Evolutionary conservation across 2,329 filamentous ascomycete species (phyloP).

Genomic region (Aspergillus quadrilineatus): DNA sequence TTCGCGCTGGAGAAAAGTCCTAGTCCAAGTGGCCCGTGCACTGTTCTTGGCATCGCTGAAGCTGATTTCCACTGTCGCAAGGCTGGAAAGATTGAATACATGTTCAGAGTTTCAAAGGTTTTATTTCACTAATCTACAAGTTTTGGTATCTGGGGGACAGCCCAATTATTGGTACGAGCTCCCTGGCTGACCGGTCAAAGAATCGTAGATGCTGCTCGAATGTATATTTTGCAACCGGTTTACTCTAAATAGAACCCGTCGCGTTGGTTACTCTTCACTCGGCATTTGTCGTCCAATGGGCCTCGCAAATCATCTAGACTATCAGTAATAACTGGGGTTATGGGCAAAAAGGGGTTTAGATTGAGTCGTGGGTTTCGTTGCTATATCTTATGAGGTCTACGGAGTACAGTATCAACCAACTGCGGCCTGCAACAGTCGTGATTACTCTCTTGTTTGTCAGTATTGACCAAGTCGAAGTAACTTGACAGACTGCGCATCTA

Average conservation of each 20-base stretch:
- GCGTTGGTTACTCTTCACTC: not conserved
- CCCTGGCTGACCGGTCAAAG: no score
- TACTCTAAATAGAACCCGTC: not conserved
- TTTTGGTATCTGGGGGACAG: not conserved
- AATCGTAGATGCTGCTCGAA: not conserved
- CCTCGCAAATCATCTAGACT: not conserved
- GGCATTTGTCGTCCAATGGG: not conserved
- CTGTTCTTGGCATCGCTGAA: constrained; percentile 2
- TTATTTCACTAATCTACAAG: no score
- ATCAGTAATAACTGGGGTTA: no score
- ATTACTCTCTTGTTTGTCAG: constrained; percentile 6
- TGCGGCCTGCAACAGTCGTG: not conserved
- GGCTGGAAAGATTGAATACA: not conserved
- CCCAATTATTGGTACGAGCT: not conserved
- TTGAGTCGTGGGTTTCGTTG: no score
- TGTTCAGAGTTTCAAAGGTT: not conserved
- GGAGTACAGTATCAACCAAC: no score
- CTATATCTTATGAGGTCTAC: no score
- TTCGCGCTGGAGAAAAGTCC: constrained; percentile 18
- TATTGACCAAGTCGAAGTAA: not conserved
- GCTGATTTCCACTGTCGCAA: not conserved
- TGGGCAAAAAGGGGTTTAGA: no score
- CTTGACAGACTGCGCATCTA: not conserved
- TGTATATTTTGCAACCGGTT: not conserved
- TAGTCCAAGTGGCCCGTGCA: constrained; percentile 20